Conservation (phyloP, 1,139 yeast species). For the Debaryomyces nepalensis region DNA sequence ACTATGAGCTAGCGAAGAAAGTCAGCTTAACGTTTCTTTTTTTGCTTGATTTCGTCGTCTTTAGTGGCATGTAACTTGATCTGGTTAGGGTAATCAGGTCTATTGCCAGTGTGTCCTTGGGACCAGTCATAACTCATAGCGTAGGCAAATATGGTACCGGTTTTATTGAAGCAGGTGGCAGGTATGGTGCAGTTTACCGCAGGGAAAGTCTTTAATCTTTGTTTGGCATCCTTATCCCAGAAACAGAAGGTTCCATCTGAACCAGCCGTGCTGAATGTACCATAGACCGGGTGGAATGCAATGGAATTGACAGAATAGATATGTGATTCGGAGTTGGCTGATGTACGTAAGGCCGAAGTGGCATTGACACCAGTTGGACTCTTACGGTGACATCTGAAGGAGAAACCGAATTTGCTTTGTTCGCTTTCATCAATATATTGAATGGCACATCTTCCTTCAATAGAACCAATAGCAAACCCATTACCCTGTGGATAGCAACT, state of each 20-base stretch:
- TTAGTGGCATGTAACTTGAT: slow-evolving; percentile 83
- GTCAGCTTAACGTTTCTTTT: slow-evolving; percentile 47
- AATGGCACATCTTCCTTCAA: slow-evolving; percentile 97
- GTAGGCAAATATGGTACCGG: slow-evolving; percentile 86
- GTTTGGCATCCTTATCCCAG: slow-evolving; percentile 96
- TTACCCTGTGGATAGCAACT: slow-evolving; percentile 88
- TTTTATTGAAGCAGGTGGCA: slow-evolving; percentile 78
- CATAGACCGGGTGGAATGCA: slow-evolving; percentile 85
- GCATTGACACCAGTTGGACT: slow-evolving; percentile 37
- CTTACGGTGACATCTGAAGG: slow-evolving; percentile 93
- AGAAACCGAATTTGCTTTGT: slow-evolving; percentile 74
- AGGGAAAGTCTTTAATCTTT: slow-evolving; percentile 83
- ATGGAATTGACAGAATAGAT: slow-evolving; percentile 82
- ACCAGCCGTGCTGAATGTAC: slow-evolving; percentile 94
- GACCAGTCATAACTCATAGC: slow-evolving; percentile 96
- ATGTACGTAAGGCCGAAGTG: slow-evolving; percentile 39
- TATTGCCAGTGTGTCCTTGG: slow-evolving; percentile 80
- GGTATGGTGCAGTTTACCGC: slow-evolving; percentile 74
- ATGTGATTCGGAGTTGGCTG: slow-evolving; percentile 46
- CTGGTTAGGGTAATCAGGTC: slow-evolving; percentile 72
- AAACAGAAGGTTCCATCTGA: slow-evolving; percentile 92
- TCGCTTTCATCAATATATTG: slow-evolving; percentile 87
- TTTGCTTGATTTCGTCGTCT: slow-evolving; percentile 86
- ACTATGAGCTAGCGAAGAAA: neutral
- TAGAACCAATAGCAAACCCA: slow-evolving; percentile 90